These are phyloP conservation scores for Theobroma cacao DNA, from an alignment of 345 rosid genomes.

Conservation along the genomic window DNA sequence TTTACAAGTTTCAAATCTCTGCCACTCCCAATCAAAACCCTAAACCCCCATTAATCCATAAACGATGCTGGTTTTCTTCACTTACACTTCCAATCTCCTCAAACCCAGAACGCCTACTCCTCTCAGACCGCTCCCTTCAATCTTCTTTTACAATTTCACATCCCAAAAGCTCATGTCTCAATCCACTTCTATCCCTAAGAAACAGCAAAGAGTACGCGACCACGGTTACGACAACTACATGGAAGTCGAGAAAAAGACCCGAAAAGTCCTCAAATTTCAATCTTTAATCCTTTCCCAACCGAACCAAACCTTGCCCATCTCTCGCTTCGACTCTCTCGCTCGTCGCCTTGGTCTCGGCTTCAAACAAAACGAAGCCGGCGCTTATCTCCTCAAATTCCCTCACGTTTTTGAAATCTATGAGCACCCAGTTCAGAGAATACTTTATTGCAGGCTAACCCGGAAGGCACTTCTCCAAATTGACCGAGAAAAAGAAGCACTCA, in stretches of 20 bases:
- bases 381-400: constrained; percentile 80
- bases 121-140: neutral
- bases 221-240: constrained; percentile 95
- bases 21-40: neutral
- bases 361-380: constrained; percentile 72
- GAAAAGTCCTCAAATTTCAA: constrained; percentile 78
- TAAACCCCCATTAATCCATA: neutral
- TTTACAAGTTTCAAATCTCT: neutral
- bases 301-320: constrained; percentile 56
- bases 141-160: constrained; percentile 9
- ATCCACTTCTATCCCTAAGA: constrained; percentile 80
- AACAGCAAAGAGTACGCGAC: constrained; percentile 75
- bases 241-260: constrained; percentile 86
- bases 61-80: constrained; percentile 28
- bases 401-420: constrained; percentile 81
- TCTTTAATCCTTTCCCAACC: constrained; percentile 65
- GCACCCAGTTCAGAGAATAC: constrained; percentile 86
- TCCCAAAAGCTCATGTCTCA: constrained; percentile 47
- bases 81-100: constrained; percentile 8
- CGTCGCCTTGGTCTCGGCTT: constrained; percentile 74
- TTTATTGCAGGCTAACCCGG: constrained; percentile 70
- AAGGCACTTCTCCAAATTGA: constrained; percentile 68
- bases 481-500: constrained; percentile 55
- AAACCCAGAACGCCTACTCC: constrained; percentile 5
- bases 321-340: constrained; percentile 68